Evolutionary conservation across 345 rosid genomes (phyloP), one percentile per base, ranked within the genome.

Genomic region (Eucalyptus tenuipes): DNA sequence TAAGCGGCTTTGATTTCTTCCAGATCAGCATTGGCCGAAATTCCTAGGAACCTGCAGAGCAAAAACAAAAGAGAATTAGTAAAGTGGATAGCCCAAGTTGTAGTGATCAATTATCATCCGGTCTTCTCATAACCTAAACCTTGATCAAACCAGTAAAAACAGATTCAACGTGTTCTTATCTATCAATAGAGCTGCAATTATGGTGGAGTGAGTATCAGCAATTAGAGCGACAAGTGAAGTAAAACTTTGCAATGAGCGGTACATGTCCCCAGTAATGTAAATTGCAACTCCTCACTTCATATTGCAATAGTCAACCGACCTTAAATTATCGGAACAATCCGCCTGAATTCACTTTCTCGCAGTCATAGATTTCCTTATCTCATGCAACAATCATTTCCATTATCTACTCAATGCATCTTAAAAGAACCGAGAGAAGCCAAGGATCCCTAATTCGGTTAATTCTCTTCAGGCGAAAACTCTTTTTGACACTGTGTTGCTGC

Each of bases 1-100:
- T 96, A 97, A 4, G 98, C 99, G 8, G 97, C 92, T 90, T 96
- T 97, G 59, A 97, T 96, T 89, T 97, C 99, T 88, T 97, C 99
- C 81, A 97, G 49, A 89, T 97, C 99, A 37, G 99, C 96, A 84
- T 89, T 93, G 10, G 94, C 93, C 33, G 96, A 48, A 45, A 97
- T 92, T 84, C 99, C 98, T 66, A 97, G 89, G 94, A 97, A 97
- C 92, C 99, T 97, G 87, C 7, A 37, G 44, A 37, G 81, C 45
- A 37, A 71, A 37, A 71, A 5, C 44, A 71, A 71, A 37, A 71
- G 44, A 71, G 7, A 10, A 71, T 37, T 71, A 22, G 45, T 71
- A 37, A 37, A 37, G 81, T 33, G 81, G 81, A 71, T 71, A 33
- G 81, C 25, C 25, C 44, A 37, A 71, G 81, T 71, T 71, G 59